Evolutionary conservation across 495 filamentous ascomycete species (phyloP).

Genomic region (Chlorociboria aeruginascens): DNA sequence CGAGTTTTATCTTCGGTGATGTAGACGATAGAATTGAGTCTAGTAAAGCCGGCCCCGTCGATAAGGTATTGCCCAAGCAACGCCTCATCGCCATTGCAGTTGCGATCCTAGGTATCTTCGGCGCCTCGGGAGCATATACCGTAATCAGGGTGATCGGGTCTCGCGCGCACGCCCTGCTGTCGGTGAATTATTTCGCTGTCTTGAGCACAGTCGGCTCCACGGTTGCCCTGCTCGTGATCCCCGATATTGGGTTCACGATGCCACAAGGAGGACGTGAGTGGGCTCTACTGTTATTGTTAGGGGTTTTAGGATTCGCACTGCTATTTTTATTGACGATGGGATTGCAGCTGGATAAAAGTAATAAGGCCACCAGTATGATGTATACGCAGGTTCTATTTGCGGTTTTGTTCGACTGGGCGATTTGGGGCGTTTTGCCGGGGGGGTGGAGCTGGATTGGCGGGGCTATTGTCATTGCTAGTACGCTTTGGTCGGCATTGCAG

Average conservation of each 20-base stretch:
- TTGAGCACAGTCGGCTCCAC: constrained; percentile 46
- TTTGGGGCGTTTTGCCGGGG: constrained; percentile 61
- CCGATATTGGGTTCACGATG: constrained; percentile 42
- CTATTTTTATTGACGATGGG: constrained; percentile 73
- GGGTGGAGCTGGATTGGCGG: constrained; percentile 52
- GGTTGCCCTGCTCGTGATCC: constrained; percentile 22
- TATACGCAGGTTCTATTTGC: constrained; percentile 81
- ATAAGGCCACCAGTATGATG: constrained; percentile 68
- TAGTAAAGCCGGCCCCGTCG: constrained; percentile 10
- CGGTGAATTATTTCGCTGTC: constrained; percentile 65
- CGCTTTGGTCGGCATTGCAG: constrained; percentile 57
- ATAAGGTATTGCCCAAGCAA: constrained; percentile 37
- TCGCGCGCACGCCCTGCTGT: constrained; percentile 65
- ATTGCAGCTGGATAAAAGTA: constrained; percentile 49
- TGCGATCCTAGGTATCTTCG: constrained; percentile 59
- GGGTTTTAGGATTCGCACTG: constrained; percentile 60
- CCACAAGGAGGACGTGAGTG: constrained; percentile 51
- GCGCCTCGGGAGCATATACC: constrained; percentile 57
- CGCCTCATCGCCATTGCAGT: constrained; percentile 55
- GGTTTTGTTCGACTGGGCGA: constrained; percentile 56
- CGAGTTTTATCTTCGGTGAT: constrained; percentile 37
- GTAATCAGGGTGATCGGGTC: constrained; percentile 68
- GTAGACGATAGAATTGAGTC: constrained; percentile 15
- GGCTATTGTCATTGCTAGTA: constrained; percentile 56
- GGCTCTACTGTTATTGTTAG: constrained; percentile 51